Base-by-base conservation (phyloP, 169 alveolate genomes). In the Theileria annulata region DNA sequence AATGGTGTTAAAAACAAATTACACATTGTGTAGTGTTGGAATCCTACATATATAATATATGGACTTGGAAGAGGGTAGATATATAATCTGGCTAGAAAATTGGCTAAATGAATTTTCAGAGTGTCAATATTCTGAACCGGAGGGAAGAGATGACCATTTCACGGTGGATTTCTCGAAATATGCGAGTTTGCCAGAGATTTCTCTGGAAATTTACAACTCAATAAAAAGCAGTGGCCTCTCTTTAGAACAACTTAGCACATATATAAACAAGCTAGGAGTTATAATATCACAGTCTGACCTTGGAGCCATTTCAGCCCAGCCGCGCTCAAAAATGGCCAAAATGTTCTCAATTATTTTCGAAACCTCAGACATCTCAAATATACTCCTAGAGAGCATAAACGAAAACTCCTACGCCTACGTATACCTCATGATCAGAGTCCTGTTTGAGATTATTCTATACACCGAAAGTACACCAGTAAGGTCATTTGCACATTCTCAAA, bases 321-420 rank as follows among this genome's bases (percentile, higher is more conserved):
- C 89, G 10, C 49, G 74, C 73, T 82, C 89, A 28, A 70, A 64
- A 35, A 62, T 47, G 28, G 60, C 64, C 6, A 68, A 82, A 33
- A 82, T 82, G 89, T 59, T 82, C 42, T 31, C 86, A 31, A 56
- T 70, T n/a, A 58, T 82, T 49, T 75, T 82, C 58, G 89, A 82
- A 49, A 35, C 35, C 27, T 28, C 42, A 0, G 89, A 82, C 48
- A 64, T 69, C 17, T 75, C 84, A 28, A 71, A 76, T 30, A 73
- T 77, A 1, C 35, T 82, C 35, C 59, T 72, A 66, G 89, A 64
- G 47, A 75, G 89, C 72, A 54, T 60, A 17, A 27, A 42, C 33
- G 72, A 74, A 70, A 77, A 82, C 27, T 82, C 89, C 3, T 82
- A 31, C 67, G 89, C 86, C n/a, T 76, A 82, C 64, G 86, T 82